Evolutionary conservation across 202 grass and related monocot genomes (phyloP).

Genomic region (Carex arenaria): DNA sequence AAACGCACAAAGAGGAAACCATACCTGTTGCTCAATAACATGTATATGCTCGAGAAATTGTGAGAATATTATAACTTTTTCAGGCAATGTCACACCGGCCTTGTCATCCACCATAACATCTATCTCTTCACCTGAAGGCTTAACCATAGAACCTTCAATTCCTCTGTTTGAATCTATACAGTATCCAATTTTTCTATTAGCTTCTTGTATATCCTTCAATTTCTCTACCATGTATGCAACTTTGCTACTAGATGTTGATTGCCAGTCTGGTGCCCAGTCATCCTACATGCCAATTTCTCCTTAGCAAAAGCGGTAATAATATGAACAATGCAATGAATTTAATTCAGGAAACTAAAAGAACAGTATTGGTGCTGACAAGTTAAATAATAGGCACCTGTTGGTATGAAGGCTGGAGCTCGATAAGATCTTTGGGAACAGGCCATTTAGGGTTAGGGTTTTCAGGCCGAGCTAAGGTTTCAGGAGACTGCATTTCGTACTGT

Average conservation of each 20-base stretch:
- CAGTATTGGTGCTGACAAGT: not conserved
- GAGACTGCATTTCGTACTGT: slow-evolving; percentile 95
- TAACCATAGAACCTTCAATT: slow-evolving; percentile 25
- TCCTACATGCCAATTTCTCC: slow-evolving; percentile 42
- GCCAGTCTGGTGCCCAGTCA: slow-evolving; percentile 95
- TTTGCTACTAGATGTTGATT: slow-evolving; percentile 94
- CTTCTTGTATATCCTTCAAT: slow-evolving; percentile 59
- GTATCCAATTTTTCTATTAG: slow-evolving; percentile 35
- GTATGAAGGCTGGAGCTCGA: slow-evolving; percentile 98
- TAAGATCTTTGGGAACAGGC: slow-evolving; percentile 98
- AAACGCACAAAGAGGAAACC: not conserved
- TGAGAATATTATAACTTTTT: slow-evolving; percentile 98
- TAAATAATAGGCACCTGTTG: slow-evolving; percentile 54
- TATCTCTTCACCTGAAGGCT: slow-evolving; percentile 23
- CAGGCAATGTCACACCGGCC: slow-evolving; percentile 26
- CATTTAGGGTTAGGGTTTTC: slow-evolving; percentile 99
- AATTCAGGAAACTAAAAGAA: not conserved
- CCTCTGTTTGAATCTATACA: slow-evolving; percentile 27
- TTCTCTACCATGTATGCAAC: slow-evolving; percentile 79
- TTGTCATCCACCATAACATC: slow-evolving; percentile 18
- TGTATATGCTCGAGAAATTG: slow-evolving; percentile 98
- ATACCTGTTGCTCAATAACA: slow-evolving; percentile 94
- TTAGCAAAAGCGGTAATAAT: not conserved
- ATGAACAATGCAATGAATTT: not conserved
- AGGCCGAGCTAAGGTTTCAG: slow-evolving; percentile 56